Base-by-base conservation (phyloP, 2,329 filamentous ascomycete genomes). In the Aspergillus luchuensis region DNA sequence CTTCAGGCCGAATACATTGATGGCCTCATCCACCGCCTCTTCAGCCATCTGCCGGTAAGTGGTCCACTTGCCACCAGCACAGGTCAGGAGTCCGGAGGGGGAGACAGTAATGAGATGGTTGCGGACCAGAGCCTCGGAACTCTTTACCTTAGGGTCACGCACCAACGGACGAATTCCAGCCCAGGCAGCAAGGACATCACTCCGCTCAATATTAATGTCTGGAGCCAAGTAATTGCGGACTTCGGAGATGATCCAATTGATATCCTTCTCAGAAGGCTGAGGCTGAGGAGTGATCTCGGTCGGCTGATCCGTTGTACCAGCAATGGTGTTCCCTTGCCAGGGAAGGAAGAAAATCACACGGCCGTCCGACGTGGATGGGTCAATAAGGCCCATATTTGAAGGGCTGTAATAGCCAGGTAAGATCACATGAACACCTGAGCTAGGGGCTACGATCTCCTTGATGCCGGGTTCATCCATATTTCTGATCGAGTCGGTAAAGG, bases 41-140 rank as follows among this genome's bases (percentile, higher is more conserved):
- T 96, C 91, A 21, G 91, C 91, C 92, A 96, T 96, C 76, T 96
- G 91, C 59, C 92, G 89, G 79, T 96, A 96, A 1, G 92, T 96
- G 2, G 92, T 96, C 92, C 92, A 96, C 79, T 96, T 96, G 51
- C 92, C 92, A 67, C 92, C 92, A 28, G 91, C 91, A 71, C 91
- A 93, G 36, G 92, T 96, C 66, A 96, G 79, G 19, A 96, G 84
- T 10, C 92, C 92, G 6, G 90, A 91, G 2, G 84, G 77, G n/a
- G 91, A 94, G 53, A 91, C 84, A 62, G 91, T 89, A 67, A 96
- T 86, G 47, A 96, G 82, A 74, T 96, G 92, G 75, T 93, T 96
- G 59, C 92, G 90, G 55, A 96, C 92, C 17, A 96, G 86, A 25
- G 91, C 92, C 77, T 96, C 89, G 0, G 92, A 95, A 74, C 92